A percentile compares a stretch with the other conserved stretches of the same genome.
phyloP scores from a whole-genome alignment of 1,284 basidiomycete genomes.

The Fistulinella cinereoalba region DNA sequence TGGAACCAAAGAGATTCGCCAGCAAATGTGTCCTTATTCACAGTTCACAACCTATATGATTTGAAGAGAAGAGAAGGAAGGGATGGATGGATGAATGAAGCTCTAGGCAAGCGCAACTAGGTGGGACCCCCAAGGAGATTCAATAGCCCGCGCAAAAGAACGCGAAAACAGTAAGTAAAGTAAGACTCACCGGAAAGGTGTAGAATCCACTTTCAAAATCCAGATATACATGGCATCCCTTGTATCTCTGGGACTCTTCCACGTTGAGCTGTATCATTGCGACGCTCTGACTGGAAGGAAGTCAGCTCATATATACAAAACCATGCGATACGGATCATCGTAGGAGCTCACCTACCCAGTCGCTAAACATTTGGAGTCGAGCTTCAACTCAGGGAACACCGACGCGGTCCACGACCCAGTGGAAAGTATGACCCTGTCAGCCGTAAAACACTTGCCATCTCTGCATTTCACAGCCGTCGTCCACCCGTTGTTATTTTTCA shows the following conservation, averaged over 20 bases:
- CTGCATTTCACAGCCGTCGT: conserved; percentile 64
- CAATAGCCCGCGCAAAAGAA: neutral
- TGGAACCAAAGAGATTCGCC: neutral
- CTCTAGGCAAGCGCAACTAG: too few relatives aligned
- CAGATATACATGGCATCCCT: conserved; percentile 66
- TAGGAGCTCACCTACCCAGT: conserved; percentile 54
- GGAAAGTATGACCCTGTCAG: conserved; percentile 62
- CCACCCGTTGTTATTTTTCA: conserved; percentile 35
- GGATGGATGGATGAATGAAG: too few relatives aligned
- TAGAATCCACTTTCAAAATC: conserved; percentile 72
- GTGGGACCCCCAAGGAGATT: neutral
- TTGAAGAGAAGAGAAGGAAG: too few relatives aligned
- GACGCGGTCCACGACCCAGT: conserved; percentile 84
- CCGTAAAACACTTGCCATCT: conserved; percentile 56
- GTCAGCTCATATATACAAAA: conserved; percentile 2
- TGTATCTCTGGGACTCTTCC: conserved; percentile 66
- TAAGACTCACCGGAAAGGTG: conserved; percentile 64
- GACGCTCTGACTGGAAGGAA: conserved; percentile 62
- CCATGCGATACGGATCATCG: neutral
- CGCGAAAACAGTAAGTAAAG: neutral
- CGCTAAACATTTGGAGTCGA: conserved; percentile 54
- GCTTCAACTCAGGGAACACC: conserved; percentile 59
- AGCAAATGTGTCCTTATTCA: neutral
- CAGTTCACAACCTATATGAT: neutral
- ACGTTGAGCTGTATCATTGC: conserved; percentile 71